Conservation (phyloP, 768 basidiomycete species). For the Cystobasidium tubakii region DNA sequence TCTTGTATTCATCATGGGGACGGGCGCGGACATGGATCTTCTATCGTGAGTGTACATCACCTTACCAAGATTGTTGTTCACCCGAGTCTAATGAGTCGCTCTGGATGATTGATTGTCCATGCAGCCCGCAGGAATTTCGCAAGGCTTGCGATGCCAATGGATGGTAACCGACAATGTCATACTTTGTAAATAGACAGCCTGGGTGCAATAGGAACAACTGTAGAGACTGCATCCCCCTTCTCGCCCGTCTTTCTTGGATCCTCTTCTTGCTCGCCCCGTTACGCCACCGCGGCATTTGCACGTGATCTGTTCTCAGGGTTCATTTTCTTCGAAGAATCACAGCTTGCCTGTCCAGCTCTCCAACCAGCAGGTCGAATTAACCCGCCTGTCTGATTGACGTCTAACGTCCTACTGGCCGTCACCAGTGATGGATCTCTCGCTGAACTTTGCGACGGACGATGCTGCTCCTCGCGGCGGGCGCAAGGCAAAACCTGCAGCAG, state of each 20-base stretch:
- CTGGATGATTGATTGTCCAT: no score
- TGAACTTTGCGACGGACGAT: constrained; percentile 26
- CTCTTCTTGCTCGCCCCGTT: no score
- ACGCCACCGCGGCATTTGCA: no score
- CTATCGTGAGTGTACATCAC: not conserved
- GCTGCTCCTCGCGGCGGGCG: not conserved
- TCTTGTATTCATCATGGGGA: constrained; percentile 12
- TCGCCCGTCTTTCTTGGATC: no score
- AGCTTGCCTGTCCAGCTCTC: not conserved
- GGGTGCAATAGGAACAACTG: no score
- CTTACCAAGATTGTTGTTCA: no score
- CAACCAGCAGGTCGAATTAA: not conserved
- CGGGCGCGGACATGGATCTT: constrained; percentile 22
- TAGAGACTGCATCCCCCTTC: no score
- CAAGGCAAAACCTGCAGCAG: not conserved
- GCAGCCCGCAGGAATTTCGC: not conserved
- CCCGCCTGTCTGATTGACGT: not conserved
- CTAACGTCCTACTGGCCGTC: no score
- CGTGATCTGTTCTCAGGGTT: not conserved
- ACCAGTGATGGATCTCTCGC: constrained; percentile 25
- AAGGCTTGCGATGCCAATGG: constrained; percentile 1
- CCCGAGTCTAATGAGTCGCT: no score
- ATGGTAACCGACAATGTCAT: no score
- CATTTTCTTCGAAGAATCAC: not conserved
- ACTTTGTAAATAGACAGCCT: no score